Conservation (phyloP, 2,329 filamentous ascomycete genomes). For the Ophiocordyceps sinensis region DNA sequence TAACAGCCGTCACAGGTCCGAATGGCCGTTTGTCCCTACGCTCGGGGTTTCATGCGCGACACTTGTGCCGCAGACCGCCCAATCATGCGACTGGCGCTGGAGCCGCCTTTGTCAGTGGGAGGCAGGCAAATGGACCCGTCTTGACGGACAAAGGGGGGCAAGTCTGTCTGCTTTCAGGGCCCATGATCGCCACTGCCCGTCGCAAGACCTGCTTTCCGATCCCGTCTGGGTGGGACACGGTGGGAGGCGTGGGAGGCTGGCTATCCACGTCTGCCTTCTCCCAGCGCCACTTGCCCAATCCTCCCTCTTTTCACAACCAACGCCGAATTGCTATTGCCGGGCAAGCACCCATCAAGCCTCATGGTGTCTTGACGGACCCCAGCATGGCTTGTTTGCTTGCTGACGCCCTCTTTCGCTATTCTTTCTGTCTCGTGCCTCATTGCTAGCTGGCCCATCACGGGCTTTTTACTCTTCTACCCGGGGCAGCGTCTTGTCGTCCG, state of each 20-base stretch:
- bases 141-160: too few relatives aligned
- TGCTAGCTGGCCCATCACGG: constrained; percentile 28
- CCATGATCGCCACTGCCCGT: too few relatives aligned
- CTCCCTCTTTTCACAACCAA: not conserved
- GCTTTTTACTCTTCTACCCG: constrained; percentile 16
- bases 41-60: constrained; percentile 5
- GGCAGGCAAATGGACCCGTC: too few relatives aligned
- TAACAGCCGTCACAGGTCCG: not conserved
- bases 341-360: not conserved
- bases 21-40: not conserved
- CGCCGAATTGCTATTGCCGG: constrained; percentile 1
- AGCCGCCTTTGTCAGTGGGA: too few relatives aligned
- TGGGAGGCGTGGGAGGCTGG: not conserved
- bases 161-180: too few relatives aligned
- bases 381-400: constrained; percentile 4
- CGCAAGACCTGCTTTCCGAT: too few relatives aligned
- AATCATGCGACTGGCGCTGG: not conserved
- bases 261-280: not conserved
- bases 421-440: constrained; percentile 14
- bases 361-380: constrained; percentile 1
- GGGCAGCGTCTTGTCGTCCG: constrained; percentile 9
- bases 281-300: not conserved
- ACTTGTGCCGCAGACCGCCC: not conserved
- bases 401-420: constrained; percentile 7
- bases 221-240: not conserved